These are phyloP conservation scores for Apiotrichum sp. DNA, from an alignment of 1,284 basidiomycete genomes.

Conservation along the genomic window DNA sequence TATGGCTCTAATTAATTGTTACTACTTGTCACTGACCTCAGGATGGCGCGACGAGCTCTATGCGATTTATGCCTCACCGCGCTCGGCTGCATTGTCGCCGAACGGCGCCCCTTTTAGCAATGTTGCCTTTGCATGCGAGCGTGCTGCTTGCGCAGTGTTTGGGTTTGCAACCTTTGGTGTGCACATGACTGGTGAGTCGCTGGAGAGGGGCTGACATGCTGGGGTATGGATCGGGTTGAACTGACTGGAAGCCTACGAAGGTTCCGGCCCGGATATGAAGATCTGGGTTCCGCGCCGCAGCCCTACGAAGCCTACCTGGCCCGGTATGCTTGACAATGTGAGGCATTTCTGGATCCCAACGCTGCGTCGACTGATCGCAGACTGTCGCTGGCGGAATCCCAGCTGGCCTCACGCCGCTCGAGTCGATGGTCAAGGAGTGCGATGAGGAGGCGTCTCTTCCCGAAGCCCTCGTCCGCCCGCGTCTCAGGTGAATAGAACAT, in stretches of 20 bases:
- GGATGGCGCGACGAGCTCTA: slow-evolving; percentile 82
- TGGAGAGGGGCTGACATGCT: too few relatives aligned
- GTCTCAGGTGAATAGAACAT: slow-evolving; percentile 49
- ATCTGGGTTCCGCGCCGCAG: slow-evolving; percentile 87
- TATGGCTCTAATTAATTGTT: background rate
- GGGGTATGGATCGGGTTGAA: too few relatives aligned
- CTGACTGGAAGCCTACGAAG: slow-evolving; percentile 35
- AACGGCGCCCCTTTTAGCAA: slow-evolving; percentile 47
- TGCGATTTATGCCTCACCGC: slow-evolving; percentile 66
- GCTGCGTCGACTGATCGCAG: slow-evolving; percentile 13
- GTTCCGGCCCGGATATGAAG: slow-evolving; percentile 47
- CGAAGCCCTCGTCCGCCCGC: slow-evolving; percentile 56
- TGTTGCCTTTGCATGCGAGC: slow-evolving; percentile 79
- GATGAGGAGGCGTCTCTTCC: slow-evolving; percentile 83
- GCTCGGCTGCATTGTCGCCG: slow-evolving; percentile 21
- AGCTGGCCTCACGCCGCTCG: slow-evolving; percentile 65
- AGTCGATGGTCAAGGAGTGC: slow-evolving; percentile 83
- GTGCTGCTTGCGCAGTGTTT: slow-evolving; percentile 72
- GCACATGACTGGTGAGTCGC: slow-evolving; percentile 37
- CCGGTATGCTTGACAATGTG: slow-evolving; percentile 24
- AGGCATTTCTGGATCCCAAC: slow-evolving; percentile 10
- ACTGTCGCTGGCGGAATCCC: slow-evolving; percentile 54
- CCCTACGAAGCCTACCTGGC: slow-evolving; percentile 77
- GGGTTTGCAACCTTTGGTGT: slow-evolving; percentile 74
- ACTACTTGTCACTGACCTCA: slow-evolving; percentile 4